Evolutionary conservation across 2,329 filamentous ascomycete genomes (phyloP).

Genomic region (Penicillium sp.): DNA sequence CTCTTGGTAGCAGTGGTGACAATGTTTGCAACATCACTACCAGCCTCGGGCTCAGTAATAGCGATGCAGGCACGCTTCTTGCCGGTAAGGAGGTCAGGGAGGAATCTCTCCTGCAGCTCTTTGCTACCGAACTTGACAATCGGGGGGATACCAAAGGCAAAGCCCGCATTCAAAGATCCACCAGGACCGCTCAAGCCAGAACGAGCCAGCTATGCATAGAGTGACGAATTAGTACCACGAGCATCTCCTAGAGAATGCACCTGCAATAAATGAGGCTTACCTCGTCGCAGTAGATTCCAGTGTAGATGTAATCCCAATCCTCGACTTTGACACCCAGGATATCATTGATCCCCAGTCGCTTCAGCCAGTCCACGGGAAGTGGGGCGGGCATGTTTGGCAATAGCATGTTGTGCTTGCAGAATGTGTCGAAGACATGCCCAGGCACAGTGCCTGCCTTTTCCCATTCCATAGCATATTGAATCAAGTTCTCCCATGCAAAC

Average conservation of each 20-base stretch:
- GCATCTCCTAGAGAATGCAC: not conserved
- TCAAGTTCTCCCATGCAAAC: constrained; percentile 69
- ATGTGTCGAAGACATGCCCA: constrained; percentile 67
- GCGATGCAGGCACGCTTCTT: constrained; percentile 74
- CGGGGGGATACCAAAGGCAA: constrained; percentile 74
- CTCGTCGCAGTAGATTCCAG: constrained; percentile 73
- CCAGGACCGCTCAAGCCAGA: constrained; percentile 68
- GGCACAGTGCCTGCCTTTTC: constrained; percentile 70
- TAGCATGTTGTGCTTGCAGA: constrained; percentile 71
- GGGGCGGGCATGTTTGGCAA: constrained; percentile 73
- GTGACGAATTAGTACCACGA: not conserved
- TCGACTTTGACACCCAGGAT: constrained; percentile 72
- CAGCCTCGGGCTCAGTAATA: constrained; percentile 78
- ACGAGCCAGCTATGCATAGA: constrained; percentile 61
- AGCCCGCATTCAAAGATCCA: constrained; percentile 71
- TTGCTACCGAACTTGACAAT: constrained; percentile 71
- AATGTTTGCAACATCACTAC: constrained; percentile 76
- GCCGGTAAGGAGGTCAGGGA: constrained; percentile 71
- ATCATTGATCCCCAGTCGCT: constrained; percentile 68
- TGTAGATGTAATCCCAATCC: constrained; percentile 75
- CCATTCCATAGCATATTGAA: constrained; percentile 70
- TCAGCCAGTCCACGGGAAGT: constrained; percentile 71
- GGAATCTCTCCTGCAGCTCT: constrained; percentile 67
- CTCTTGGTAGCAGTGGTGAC: constrained; percentile 69
- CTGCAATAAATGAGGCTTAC: constrained; percentile 36